Conservation (phyloP, 352 stramenopile species). For the Saprolegnia diclina region DNA sequence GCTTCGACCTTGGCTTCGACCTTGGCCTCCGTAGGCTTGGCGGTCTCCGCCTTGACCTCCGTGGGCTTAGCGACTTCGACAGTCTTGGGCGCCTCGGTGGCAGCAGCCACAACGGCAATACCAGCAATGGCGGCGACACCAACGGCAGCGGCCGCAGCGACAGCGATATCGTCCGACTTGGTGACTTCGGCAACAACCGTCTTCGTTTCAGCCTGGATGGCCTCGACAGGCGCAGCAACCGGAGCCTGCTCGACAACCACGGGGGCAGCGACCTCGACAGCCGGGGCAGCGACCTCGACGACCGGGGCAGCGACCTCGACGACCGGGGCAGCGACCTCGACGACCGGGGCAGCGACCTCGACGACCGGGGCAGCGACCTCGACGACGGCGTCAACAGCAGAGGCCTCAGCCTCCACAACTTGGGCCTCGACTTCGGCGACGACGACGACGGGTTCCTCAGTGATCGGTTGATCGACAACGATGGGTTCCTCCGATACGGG, state of each 20-base stretch:
- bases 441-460: slow-evolving; percentile 2
- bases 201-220: background rate
- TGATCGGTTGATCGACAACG: background rate
- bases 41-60: background rate
- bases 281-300: background rate
- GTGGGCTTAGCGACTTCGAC: background rate
- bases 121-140: background rate
- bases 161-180: background rate
- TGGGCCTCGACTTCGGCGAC: background rate
- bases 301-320: background rate
- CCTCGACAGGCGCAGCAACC: background rate
- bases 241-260: background rate
- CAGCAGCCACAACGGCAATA: background rate
- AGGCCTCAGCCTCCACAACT: background rate
- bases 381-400: background rate
- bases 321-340: background rate
- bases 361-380: background rate
- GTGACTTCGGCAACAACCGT: background rate
- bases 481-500: background rate
- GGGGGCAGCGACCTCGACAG: background rate
- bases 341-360: background rate
- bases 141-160: background rate
- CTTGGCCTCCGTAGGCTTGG: background rate
- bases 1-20: background rate
- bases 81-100: background rate